Evolutionary conservation across 2,329 filamentous ascomycete species (phyloP), one percentile per base, ranked within the genome.

Genomic region (Diaporthe destruens): DNA sequence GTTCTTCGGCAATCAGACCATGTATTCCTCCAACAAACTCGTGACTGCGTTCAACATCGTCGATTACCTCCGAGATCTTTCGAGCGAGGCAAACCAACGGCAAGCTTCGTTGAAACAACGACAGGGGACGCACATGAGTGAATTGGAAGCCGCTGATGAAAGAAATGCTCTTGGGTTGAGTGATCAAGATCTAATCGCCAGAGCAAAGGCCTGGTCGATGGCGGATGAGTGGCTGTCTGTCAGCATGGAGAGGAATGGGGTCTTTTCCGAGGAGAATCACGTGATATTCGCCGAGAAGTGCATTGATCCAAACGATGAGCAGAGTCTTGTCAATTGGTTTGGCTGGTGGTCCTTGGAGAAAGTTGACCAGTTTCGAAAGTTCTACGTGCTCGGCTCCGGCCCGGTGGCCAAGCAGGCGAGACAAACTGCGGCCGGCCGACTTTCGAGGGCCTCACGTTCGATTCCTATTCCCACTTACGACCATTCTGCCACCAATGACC

Each of bases 271-370:
- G 7, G 75, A 77, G 8, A 79, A 77, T 29, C 81, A 84, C 4
- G 76, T 91, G 7, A 77, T 87, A 2, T 86, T 84, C 77, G 87
- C 86, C 0, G 84, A 85, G 18, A 76, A 81, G 4, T 78, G 75
- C 1, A 87, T 92, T 57, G 85, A 90, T 71, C 82, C 85, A 0
- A 87, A 88, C 70, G 89, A 92, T 74, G 90, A 92, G 77, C 87
- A 90, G 76, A 90, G 87, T 71, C 80, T 92, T 36, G 85, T 91
- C 12, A 89, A 90, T 74, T 91, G 88, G 87, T 92, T 91, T 77
- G 88, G 87, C 1, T 87, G 84, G 79, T 92, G 89, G 90, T 83
- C 88, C 0, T 80, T 83, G 42, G 73, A 79, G 71, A 85, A 86
- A 39, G 77, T 89, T 47, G 85, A 90, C 71, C 80, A 80, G 53